These are phyloP conservation scores for Rhodotorula babjevae DNA, from an alignment of 768 basidiomycete genomes.

Conservation along the genomic window DNA sequence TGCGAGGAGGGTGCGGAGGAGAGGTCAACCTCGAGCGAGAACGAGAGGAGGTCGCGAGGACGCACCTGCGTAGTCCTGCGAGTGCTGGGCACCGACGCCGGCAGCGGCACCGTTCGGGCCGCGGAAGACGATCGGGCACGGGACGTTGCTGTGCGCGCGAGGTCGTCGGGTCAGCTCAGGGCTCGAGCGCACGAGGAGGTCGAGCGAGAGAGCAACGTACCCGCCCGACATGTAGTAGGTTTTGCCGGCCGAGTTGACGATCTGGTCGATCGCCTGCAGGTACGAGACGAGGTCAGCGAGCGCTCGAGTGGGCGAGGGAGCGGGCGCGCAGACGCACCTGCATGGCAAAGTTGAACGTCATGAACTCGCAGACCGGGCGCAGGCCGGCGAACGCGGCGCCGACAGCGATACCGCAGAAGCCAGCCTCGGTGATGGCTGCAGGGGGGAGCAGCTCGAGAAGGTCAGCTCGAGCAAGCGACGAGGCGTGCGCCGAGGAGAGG, in stretches of 20 bases:
- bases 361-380: slow-evolving; percentile 97
- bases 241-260: slow-evolving; percentile 99
- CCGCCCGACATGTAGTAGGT: slow-evolving; percentile 99
- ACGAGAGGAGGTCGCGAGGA: slow-evolving; percentile 48
- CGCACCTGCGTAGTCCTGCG: slow-evolving; percentile 95
- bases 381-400: slow-evolving; percentile 92
- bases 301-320: neutral
- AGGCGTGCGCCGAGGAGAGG: neutral
- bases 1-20: neutral
- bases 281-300: neutral
- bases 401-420: slow-evolving; percentile 92
- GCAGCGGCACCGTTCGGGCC: slow-evolving; percentile 97
- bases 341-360: slow-evolving; percentile 99
- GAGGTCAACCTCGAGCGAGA: neutral
- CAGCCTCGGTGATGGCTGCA: slow-evolving; percentile 73
- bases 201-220: slow-evolving; percentile 56
- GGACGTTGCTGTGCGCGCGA: slow-evolving; percentile 44
- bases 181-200: too few relatives aligned
- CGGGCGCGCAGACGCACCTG: slow-evolving; percentile 52
- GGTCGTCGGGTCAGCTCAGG: neutral
- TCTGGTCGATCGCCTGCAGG: slow-evolving; percentile 85
- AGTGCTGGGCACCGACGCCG: slow-evolving; percentile 95
- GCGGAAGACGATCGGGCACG: slow-evolving; percentile 98
- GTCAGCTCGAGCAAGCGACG: too few relatives aligned
- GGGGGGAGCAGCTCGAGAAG: too few relatives aligned